phyloP scores from a whole-genome alignment of 768 basidiomycete genomes.

The Calvatia gigantea region DNA sequence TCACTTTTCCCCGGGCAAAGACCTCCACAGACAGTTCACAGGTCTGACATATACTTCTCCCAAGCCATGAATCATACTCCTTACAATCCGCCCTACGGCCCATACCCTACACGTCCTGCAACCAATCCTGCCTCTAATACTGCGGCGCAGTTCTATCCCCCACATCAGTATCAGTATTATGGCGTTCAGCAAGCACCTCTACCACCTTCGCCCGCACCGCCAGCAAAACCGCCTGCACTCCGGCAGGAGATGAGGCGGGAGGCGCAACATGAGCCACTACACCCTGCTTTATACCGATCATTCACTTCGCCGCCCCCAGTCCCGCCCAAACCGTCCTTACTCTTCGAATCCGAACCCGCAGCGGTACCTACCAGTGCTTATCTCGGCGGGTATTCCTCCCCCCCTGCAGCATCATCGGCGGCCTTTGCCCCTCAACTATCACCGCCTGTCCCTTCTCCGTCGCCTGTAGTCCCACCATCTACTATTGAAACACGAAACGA shows the following conservation, averaged over 20 bases:
- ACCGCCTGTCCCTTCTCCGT: slow-evolving; percentile 10
- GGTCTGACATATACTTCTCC: slow-evolving; percentile 27
- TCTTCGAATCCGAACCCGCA: slow-evolving; percentile 4
- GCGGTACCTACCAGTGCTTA: slow-evolving; percentile 10
- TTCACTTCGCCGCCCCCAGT: slow-evolving; percentile 18
- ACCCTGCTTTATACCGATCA: slow-evolving; percentile 5
- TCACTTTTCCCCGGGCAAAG: slow-evolving; percentile 25
- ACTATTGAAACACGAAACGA: slow-evolving; percentile 11
- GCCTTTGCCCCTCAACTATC: slow-evolving; percentile 13
- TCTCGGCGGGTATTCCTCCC: slow-evolving; percentile 11
- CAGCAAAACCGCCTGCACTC: slow-evolving; percentile 9
- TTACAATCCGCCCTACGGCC: not conserved
- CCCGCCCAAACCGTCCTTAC: slow-evolving; percentile 11
- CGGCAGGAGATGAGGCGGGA: slow-evolving; percentile 8
- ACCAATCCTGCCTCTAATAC: slow-evolving; percentile 12
- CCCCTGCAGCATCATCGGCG: slow-evolving; percentile 8
- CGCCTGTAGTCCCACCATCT: not conserved
- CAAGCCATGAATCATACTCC: slow-evolving; percentile 1
- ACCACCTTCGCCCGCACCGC: slow-evolving; percentile 3
- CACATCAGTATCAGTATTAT: slow-evolving; percentile 27
- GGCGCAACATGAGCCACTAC: not conserved
- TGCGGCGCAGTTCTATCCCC: slow-evolving; percentile 29
- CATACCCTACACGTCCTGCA: slow-evolving; percentile 12
- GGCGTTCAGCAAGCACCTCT: slow-evolving; percentile 25
- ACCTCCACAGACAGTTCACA: slow-evolving; percentile 27